Percentiles rank a stretch among this genome's conserved stretches.
Evolutionary conservation across 1,139 yeast species (phyloP).

Genomic region (Geotrichum citri-aurantii): DNA sequence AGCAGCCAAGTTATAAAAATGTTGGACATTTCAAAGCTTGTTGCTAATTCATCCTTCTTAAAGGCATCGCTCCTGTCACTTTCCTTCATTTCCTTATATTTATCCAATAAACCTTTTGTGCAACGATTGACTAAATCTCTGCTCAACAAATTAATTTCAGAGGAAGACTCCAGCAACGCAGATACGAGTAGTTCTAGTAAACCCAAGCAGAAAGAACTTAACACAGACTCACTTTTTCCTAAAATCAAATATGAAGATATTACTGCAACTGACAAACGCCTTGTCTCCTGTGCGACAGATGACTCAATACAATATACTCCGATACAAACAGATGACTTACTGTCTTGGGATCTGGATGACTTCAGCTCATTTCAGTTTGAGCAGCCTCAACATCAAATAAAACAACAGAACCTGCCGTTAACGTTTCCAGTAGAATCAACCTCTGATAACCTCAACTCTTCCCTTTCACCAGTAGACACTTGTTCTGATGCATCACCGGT

Average conservation of each 20-base stretch:
- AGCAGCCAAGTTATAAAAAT: neutral
- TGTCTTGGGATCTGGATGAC: neutral
- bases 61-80: neutral
- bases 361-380: neutral
- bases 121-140: neutral
- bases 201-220: neutral
- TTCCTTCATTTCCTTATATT: conserved; percentile 2
- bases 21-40: neutral
- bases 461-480: neutral
- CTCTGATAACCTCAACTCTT: neutral
- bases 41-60: neutral
- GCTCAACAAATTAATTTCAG: neutral
- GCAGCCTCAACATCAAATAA: neutral
- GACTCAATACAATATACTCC: neutral
- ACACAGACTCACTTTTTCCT: conserved; percentile 2
- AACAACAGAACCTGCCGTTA: neutral
- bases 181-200: neutral
- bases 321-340: neutral
- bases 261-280: neutral
- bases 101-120: neutral
- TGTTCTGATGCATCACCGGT: neutral
- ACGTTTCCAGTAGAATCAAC: neutral
- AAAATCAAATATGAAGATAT: conserved; percentile 1
- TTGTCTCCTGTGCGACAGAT: conserved; percentile 5
- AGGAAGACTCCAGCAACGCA: neutral